Evolutionary conservation across 306 rosid species (phyloP), one percentile per base, ranked within the genome.

Genomic region (Ormosia emarginata): DNA sequence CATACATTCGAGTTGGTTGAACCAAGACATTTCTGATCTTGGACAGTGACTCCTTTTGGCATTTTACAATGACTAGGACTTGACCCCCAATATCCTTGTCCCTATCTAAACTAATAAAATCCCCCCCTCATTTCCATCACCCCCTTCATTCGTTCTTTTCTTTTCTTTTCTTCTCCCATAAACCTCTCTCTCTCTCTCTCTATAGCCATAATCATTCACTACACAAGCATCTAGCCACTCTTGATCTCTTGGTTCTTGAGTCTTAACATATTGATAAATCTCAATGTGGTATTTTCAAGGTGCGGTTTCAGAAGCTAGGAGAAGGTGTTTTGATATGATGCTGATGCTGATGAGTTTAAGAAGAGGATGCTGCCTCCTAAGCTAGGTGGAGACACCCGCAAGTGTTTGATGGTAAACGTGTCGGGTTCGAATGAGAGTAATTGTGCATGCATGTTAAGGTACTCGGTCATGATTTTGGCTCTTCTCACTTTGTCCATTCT

Each of bases 401-500:
- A 4, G 43, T 4, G 46, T 62, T 49, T 36, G 43, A 18, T 40
- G 59, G 37, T 24, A 1, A 14, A 49, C 6, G 30, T 30, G 12
- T 8, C n/a, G 7, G 8, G 3, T 33, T 2, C 14, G 8, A 58
- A 11, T 15, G 0, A 63, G 18, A 43, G 17, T 41, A 24, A 1
- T 8, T 1, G 11, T 55, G 57, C 63, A 79, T 83, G 86, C 79
- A 89, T 90, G 93, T 58, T 86, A 30, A 74, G 85, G 55, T 90
- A 73, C 55, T 81, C 89, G 15, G 67, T 74, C n/a, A 77, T 85
- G 88, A 18, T 90, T 55, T 67, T 92, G 91, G 78, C 15, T 44
- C 46, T 88, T 41, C 43, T 90, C 24, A 80, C 94, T 56, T 64
- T 90, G 29, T 81, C 67, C 0, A 78, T 92, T 68, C 66, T 92